Base-by-base conservation (phyloP, 2,329 filamentous ascomycete species). In the Polytolypa hystricis region DNA sequence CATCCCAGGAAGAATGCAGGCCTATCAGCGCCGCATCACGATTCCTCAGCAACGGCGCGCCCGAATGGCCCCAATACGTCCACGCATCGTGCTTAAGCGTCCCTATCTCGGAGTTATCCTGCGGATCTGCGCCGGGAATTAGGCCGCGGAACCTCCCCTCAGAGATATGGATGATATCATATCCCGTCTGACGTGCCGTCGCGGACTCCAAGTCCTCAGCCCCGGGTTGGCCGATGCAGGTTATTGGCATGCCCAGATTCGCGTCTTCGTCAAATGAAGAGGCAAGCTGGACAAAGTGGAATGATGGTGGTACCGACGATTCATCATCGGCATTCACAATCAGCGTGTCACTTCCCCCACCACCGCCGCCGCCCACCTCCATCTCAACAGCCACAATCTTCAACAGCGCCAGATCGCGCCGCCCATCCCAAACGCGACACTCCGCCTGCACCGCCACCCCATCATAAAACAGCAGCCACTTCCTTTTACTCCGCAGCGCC, bases 41-140 rank as follows among this genome's bases (percentile, higher is more conserved):
- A 19, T 41, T 36, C 11, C 60, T 48, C n/a, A 72, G 42, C 11
- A 74, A 48, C 1, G 66, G 67, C 4, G 69, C 70, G 3, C 69
- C 69, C 15, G 64, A 70, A 47, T 73, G 69, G 1, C 70, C 70
- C 71, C 70, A 73, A 48, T 73, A 74, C 2, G 69, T 73, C 70
- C 70, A 74, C 39, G 66, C 69, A 45, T 67, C 63, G 47, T 74
- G 70, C 58, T 61, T 67, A 44, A 73, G 43, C 0, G 61, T 61
- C 1, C 69, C 70, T 36, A 74, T 73, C 16, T 69, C 65, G 2
- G 57, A 59, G 42, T 72, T 72, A 41, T 73, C 65, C 36, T 71
- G 63, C 2, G 56, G 49, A 46, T 73, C 62, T 59, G 59, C 3
- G 43, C 58, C 7, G 44, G 54, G 33, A 58, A 53, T 15, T 27